Evolutionary conservation across 2,329 filamentous ascomycete genomes (phyloP).

Genomic region (Rutstroemia sp.): DNA sequence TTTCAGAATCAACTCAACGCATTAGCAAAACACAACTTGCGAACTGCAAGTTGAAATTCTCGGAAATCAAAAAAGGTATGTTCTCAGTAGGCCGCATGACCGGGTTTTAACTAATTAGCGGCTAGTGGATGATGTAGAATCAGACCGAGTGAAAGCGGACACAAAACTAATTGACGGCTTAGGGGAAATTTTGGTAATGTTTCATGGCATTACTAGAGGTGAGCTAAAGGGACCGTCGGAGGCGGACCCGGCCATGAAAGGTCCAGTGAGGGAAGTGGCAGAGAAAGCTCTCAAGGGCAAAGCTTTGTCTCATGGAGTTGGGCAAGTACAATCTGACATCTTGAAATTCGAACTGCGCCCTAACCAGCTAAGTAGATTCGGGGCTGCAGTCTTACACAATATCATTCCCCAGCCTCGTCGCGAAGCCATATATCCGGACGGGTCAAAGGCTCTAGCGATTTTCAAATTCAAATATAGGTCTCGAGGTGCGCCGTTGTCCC

Average conservation of each 20-base stretch:
- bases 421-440: background rate
- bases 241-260: background rate
- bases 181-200: conserved; percentile 15
- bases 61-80: background rate
- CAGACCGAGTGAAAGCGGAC: conserved; percentile 13
- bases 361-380: too few relatives aligned
- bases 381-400: background rate
- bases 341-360: background rate
- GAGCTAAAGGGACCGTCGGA: background rate
- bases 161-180: conserved; percentile 8
- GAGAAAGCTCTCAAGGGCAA: conserved; percentile 12
- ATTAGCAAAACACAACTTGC: background rate
- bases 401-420: background rate
- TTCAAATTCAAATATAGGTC: conserved; percentile 8
- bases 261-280: background rate
- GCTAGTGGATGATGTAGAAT: conserved; percentile 16
- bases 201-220: conserved; percentile 8
- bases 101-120: background rate
- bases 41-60: background rate
- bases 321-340: conserved; percentile 9
- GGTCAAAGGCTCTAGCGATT: background rate
- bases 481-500: background rate
- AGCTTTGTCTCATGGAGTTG: conserved; percentile 1
- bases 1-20: background rate
- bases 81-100: background rate